Conservation (phyloP, 2,329 filamentous ascomycete species). For the Cryphonectria naterciae region DNA sequence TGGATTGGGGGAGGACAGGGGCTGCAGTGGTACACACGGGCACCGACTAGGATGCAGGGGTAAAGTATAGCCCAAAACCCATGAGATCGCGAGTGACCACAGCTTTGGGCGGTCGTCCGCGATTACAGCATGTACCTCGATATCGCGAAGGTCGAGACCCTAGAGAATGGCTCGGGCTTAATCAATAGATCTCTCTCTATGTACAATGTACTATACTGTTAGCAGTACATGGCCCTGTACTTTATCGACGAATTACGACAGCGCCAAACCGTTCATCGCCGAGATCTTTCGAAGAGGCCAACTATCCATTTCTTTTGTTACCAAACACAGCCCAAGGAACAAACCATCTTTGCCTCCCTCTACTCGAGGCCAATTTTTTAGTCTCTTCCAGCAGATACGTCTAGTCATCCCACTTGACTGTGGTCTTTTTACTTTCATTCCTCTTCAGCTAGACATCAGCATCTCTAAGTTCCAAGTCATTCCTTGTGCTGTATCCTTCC, state of each 20-base stretch:
- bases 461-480: not conserved
- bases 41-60: slow-evolving; percentile 1
- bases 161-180: not conserved
- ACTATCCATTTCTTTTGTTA: slow-evolving; percentile 3
- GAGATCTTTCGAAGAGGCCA: slow-evolving; percentile 13
- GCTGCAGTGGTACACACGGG: not conserved
- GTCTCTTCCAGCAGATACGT: not conserved
- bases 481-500: not conserved
- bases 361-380: not conserved
- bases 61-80: not conserved
- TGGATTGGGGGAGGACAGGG: not conserved
- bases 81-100: not conserved
- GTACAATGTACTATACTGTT: not conserved
- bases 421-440: not conserved
- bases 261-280: not conserved
- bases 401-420: not conserved
- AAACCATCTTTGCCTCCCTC: not conserved
- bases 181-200: not conserved
- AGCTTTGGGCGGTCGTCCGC: not conserved
- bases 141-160: not conserved
- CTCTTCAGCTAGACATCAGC: not conserved
- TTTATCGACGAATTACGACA: slow-evolving; percentile 6
- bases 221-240: not conserved
- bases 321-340: not conserved
- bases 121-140: not conserved